Evolutionary conservation across 192 early-diverging fungal species (phyloP), one percentile per base, ranked within the genome.

Genomic region (Lunasporangiospora selenospora): DNA sequence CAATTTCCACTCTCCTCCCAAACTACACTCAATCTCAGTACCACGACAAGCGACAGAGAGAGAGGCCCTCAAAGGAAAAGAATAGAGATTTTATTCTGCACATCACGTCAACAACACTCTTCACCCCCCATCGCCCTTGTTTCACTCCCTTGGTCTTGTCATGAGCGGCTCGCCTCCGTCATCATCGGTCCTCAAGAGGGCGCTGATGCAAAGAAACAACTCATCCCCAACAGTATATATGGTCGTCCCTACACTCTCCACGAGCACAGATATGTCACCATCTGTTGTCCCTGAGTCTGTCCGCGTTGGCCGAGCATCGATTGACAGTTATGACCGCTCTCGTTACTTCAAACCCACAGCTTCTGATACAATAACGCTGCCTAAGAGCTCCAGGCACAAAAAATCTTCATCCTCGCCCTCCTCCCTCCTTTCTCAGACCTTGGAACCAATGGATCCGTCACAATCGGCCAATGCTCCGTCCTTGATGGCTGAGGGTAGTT

Each of bases 341-440:
- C 49, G 31, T 26, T 53, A 29, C 43, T 47, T 59, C 6, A 24
- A 37, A 6, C 32, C 65, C 6, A 8, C 55, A 23, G 49, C 41
- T 19, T 31, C 36, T 0, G 42, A 58, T 19, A 24, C 41, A 41
- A 33, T 45, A 3, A 1, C 31, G 12, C 16, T 52, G 3, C 41
- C 47, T 10, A 43, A 11, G 26, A 73, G 46, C 32, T 52, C 59
- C 6, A n/a, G 49, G n/a, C 67, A 70, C 36, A 70, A 70, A 43
- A 70, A 62, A 30, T 62, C 67, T 1, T 70, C 58, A 2, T 70
- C 67, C 10, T 70, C 67, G 21, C 67, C 67, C 6, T 56, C 67
- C 3, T 8, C 11, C 4, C 43, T 69, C 12, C 26, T 47, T 10
- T 62, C 67, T 2, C 67, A 59, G 21, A 59, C 67, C 11, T 33